Conservation (phyloP, 441 rosid species). For the Aquilaria agallochum region DNA sequence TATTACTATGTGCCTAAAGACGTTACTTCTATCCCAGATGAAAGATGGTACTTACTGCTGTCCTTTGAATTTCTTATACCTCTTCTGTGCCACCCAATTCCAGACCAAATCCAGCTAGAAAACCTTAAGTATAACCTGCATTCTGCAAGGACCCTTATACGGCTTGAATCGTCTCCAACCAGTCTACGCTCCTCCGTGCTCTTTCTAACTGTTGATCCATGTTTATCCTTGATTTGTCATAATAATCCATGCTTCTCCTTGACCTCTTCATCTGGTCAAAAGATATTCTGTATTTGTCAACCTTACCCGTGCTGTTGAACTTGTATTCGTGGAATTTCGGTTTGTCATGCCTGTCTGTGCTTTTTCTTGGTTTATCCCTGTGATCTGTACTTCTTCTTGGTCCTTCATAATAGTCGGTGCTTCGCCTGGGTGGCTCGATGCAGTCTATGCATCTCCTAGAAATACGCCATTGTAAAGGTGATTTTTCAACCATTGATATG, state of each 20-base stretch:
- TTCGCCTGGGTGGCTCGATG: constrained; percentile 43
- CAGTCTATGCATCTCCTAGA: constrained; percentile 52
- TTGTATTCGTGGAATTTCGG: constrained; percentile 66
- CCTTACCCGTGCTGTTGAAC: constrained; percentile 53
- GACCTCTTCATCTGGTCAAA: constrained; percentile 62
- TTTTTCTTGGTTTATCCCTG: constrained; percentile 53
- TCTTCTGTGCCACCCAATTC: too few species aligned
- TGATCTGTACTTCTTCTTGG: constrained; percentile 55
- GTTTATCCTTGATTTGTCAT: constrained; percentile 46
- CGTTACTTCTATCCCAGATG: too few species aligned
- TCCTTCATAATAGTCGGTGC: constrained; percentile 49
- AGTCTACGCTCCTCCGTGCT: constrained; percentile 64
- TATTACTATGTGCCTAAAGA: too few species aligned
- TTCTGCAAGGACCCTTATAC: constrained; percentile 12
- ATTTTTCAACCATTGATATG: constrained; percentile 46
- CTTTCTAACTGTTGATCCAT: constrained; percentile 40
- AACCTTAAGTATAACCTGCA: too few species aligned
- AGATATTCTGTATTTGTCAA: constrained; percentile 43
- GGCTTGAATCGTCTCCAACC: constrained; percentile 59
- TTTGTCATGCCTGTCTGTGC: constrained; percentile 35
- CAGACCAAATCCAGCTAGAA: too few species aligned
- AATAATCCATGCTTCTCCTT: constrained; percentile 60
- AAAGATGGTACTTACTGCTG: too few species aligned
- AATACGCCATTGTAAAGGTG: constrained; percentile 38
- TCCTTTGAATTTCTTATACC: too few species aligned